A percentile compares a stretch with the other conserved stretches of the same genome.
Evolutionary conservation across 192 early-diverging fungal species (phyloP).

Genomic region (Jimgerdemannia flammicorona): DNA sequence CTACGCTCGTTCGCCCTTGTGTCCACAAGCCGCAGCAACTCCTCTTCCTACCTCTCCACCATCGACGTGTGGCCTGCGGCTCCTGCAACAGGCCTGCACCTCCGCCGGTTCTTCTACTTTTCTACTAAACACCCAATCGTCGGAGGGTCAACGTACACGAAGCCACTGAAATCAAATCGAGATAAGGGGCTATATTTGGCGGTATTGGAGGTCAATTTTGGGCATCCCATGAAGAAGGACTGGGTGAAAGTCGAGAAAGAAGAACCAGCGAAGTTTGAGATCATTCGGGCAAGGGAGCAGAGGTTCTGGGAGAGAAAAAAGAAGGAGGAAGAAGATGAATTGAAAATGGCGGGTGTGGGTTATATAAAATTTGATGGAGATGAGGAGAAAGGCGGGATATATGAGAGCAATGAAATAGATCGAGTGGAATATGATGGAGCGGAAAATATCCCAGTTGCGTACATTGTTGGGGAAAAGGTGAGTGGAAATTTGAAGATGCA

Average conservation of each 20-base stretch:
- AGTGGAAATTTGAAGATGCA: background rate
- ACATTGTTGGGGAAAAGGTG: constrained; percentile 50
- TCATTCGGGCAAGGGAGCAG: constrained; percentile 51
- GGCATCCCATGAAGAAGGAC: constrained; percentile 24
- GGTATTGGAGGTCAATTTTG: constrained; percentile 38
- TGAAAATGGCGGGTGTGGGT: constrained; percentile 25
- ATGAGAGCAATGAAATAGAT: constrained; percentile 22
- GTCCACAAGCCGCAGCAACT: constrained; percentile 31
- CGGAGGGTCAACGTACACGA: constrained; percentile 50
- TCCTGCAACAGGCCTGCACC: background rate
- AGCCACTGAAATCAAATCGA: constrained; percentile 45
- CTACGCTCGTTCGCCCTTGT: constrained; percentile 19
- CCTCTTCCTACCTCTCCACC: constrained; percentile 12
- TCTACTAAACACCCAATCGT: constrained; percentile 43
- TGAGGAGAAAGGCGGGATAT: constrained; percentile 5
- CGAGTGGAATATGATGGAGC: background rate
- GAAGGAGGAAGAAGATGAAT: constrained; percentile 35
- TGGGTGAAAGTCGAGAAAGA: constrained; percentile 20
- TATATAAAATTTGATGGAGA: background rate
- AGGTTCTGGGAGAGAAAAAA: constrained; percentile 43
- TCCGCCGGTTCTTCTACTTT: background rate
- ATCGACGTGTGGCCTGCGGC: background rate
- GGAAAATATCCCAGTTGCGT: constrained; percentile 30
- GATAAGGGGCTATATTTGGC: constrained; percentile 57
- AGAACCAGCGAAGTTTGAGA: constrained; percentile 52